Evolutionary conservation across 768 basidiomycete species (phyloP).

Genomic region (Suillus subaureus): DNA sequence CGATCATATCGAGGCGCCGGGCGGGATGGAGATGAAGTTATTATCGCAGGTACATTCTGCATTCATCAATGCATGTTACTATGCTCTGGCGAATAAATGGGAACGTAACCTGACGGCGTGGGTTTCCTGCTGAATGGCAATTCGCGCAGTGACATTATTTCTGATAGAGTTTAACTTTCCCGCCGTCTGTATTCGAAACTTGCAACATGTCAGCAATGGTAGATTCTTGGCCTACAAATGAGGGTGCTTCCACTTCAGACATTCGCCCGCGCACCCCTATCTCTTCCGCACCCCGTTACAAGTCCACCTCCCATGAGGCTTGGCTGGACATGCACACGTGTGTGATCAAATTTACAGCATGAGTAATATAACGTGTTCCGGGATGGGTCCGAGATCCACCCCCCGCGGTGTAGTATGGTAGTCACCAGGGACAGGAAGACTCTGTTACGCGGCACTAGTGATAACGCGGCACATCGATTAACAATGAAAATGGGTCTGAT

Average conservation of each 20-base stretch:
- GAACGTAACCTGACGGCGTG: neutral
- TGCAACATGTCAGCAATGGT: neutral
- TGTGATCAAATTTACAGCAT: neutral
- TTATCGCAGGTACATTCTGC: neutral
- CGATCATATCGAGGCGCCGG: neutral
- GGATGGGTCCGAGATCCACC: neutral
- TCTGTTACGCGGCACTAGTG: neutral
- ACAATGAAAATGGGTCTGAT: neutral
- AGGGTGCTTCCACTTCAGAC: neutral
- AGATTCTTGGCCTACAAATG: neutral
- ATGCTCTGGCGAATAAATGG: neutral
- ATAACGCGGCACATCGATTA: neutral
- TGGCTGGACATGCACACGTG: neutral
- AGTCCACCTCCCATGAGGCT: neutral
- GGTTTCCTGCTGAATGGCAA: no score
- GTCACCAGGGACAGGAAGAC: slow-evolving; percentile 3
- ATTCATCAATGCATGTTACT: no score
- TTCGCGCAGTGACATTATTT: neutral
- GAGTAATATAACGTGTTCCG: neutral
- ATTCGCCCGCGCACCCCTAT: neutral
- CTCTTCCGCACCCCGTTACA: neutral
- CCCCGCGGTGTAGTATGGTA: neutral
- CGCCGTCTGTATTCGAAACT: neutral
- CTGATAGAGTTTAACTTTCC: neutral
- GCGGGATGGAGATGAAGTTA: neutral